Conservation (phyloP, 2,329 filamentous ascomycete species). For the Chrysosporium keratinophilum region DNA sequence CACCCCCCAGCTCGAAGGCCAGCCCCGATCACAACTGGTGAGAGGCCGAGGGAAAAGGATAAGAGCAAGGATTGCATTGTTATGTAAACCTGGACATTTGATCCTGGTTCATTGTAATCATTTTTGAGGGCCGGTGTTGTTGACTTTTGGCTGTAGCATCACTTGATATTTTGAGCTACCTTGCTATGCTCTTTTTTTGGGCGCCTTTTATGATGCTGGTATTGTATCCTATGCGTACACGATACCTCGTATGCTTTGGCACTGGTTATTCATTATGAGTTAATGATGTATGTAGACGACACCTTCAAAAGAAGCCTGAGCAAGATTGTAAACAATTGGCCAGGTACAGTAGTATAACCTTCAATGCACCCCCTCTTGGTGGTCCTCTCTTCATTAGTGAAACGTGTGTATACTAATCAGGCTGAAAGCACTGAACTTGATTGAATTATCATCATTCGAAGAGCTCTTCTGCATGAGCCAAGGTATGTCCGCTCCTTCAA, state of each 20-base stretch:
- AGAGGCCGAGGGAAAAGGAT: conserved; percentile 17
- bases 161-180: background rate
- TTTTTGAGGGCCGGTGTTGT: background rate
- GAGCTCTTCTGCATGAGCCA: too few relatives aligned
- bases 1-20: background rate
- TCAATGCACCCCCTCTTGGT: too few relatives aligned
- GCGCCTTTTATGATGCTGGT: background rate
- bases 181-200: too few relatives aligned
- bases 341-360: background rate
- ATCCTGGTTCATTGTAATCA: background rate
- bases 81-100: conserved; percentile 26
- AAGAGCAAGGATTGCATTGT: conserved; percentile 37
- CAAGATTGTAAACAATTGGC: background rate
- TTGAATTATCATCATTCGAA: too few relatives aligned
- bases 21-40: background rate
- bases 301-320: background rate
- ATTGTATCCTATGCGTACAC: background rate
- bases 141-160: background rate
- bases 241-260: background rate
- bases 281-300: background rate
- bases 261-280: background rate
- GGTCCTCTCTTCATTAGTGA: too few relatives aligned
- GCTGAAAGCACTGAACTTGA: too few relatives aligned
- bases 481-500: too few relatives aligned
- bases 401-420: too few relatives aligned